phyloP scores from a whole-genome alignment of 345 rosid genomes.

The Hevea brasiliensis region DNA sequence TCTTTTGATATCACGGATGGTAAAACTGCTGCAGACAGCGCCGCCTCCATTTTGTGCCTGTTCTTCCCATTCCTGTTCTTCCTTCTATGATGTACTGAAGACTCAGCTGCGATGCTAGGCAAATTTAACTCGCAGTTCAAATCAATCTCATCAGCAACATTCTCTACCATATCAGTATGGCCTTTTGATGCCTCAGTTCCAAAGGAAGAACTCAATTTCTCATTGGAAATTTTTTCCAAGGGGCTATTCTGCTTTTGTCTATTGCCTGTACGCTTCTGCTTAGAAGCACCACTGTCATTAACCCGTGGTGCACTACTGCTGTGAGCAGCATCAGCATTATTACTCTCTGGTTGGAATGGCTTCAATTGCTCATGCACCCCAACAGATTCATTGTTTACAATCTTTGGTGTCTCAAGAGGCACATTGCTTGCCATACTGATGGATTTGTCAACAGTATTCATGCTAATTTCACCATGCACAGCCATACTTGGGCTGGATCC shows the following conservation, averaged over 20 bases:
- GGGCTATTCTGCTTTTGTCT: slow-evolving; percentile 53
- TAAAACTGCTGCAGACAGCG: slow-evolving; percentile 34
- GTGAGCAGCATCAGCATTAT: slow-evolving; percentile 33
- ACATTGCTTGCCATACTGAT: slow-evolving; percentile 31
- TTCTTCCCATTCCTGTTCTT: slow-evolving; percentile 57
- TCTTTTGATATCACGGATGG: slow-evolving; percentile 38
- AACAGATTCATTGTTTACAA: background rate
- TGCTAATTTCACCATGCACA: slow-evolving; percentile 29
- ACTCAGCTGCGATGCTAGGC: slow-evolving; percentile 41
- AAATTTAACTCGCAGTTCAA: slow-evolving; percentile 36
- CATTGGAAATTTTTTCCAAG: slow-evolving; percentile 41
- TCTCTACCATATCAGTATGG: slow-evolving; percentile 31
- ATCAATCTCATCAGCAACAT: slow-evolving; percentile 35
- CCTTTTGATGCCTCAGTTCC: slow-evolving; percentile 33
- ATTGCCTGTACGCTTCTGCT: slow-evolving; percentile 55
- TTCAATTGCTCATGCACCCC: slow-evolving; percentile 14
- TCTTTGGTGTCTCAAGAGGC: slow-evolving; percentile 33
- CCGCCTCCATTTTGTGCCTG: slow-evolving; percentile 65
- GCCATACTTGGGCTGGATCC: slow-evolving; percentile 22
- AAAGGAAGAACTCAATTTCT: slow-evolving; percentile 29
- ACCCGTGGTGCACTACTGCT: slow-evolving; percentile 30
- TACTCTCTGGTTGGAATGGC: slow-evolving; percentile 33
- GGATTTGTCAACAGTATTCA: slow-evolving; percentile 37
- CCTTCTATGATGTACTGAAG: slow-evolving; percentile 51
- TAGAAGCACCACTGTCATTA: slow-evolving; percentile 37